Evolutionary conservation across 2,329 filamentous ascomycete species (phyloP), one percentile per base, ranked within the genome.

Genomic region (Neocucurbitaria cava): DNA sequence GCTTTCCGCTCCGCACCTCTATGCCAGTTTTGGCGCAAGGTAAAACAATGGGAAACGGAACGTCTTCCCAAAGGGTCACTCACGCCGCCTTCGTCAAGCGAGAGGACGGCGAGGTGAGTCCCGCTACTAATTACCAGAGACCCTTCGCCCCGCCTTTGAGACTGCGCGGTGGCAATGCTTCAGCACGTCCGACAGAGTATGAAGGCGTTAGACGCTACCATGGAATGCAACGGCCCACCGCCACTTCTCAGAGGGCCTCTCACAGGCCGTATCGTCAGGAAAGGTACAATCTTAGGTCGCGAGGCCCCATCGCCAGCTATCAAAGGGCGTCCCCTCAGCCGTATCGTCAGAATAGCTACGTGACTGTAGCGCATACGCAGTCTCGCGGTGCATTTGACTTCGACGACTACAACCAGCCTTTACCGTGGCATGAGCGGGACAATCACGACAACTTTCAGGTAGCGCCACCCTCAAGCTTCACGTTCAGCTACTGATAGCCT

Each of bases 331-430:
- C n/a, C 10, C 31, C 5, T 5, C 7, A 35, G 31, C 11, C 11
- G 4, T 35, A 35, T 39, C 20, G 18, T 7, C 30, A 15, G 30
- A 15, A 35, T 30, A n/a, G 30, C 21, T 13, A n/a, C 15, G 31
- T 18, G 38, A 40, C 20, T 13, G 20, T 23, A 23, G 20, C 43
- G 21, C 5, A 5, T 20, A 18, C 43, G n/a, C 30, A 28, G 11
- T 4, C 10, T 7, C n/a, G 18, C 7, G n/a, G 39, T 20, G 44
- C 6, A 9, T 67, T 65, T 23, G 52, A 67, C 41, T 65, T 67
- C 56, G 65, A 67, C 21, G 15, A 58, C 40, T 36, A 33, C 11
- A 39, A 26, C 1, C 53, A 62, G n/a, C 49, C 56, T 2, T 30
- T 62, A 23, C 61, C 64, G 1, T 65, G 62, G 58, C 5, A 24